Base-by-base conservation (phyloP, 148 eudicot species). In the Persicaria tinctoria region DNA sequence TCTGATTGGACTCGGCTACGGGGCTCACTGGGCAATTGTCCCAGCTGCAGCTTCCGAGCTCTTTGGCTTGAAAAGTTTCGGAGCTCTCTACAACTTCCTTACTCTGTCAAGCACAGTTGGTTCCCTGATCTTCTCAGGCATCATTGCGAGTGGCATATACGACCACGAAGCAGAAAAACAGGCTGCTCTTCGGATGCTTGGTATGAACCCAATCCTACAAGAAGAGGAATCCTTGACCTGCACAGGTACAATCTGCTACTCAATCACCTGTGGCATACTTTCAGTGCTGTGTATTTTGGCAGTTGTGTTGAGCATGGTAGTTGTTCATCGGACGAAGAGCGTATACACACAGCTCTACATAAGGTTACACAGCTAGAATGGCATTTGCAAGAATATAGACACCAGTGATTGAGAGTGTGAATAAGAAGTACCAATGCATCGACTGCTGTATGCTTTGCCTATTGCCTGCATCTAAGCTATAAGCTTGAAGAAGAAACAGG, bases 1-100 rank as follows among this genome's bases (percentile, higher is more conserved):
- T 59, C 75, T 87, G 1, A 76, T 73, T 46, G 86, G 90, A 57
- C 77, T 85, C 14, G 82, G 88, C 38, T 89, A 85, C 56, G 90
- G 92, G 8, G 90, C 88, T 9, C 88, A 89, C 66, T 89, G 90
- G 89, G 90, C 85, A 11, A 82, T 88, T 11, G 84, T 84, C 69
- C 90, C 92, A 1, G 89, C 89, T 44, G 76, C 91, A 46, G 81
- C 78, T 60, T 89, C 90, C 5, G 92, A 89, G 78, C 78, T 83
- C 68, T 87, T 86, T 79, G 90, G 89, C 27, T 56, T 89, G 79
- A 87, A 84, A 81, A 86, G 93, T 78, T 89, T 89, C 16, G 89
- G 87, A 41, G 82, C 90, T 0, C 75, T 85, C 54, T 89, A 85
- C 20, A 89, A 84, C 48, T 87, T 85, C 59, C 79, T 87, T 5